phyloP scores from a whole-genome alignment of 768 basidiomycete species.

The Agrocybe pediades region DNA sequence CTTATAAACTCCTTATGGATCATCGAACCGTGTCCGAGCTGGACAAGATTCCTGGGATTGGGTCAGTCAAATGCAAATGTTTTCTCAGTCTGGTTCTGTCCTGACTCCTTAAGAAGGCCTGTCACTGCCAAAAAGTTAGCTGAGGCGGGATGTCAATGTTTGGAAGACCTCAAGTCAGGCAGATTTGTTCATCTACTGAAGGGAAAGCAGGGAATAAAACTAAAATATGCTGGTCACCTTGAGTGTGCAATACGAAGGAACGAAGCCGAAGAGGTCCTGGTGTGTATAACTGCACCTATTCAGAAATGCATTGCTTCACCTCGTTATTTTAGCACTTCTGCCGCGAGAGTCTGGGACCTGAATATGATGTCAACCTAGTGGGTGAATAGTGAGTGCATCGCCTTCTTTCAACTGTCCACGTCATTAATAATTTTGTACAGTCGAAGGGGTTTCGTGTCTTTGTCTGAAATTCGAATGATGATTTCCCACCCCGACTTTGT shows the following conservation, averaged over 20 bases:
- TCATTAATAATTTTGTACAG: slow-evolving; percentile 26
- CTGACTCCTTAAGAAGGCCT: slow-evolving; percentile 23
- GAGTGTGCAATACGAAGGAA: slow-evolving; percentile 33
- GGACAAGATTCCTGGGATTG: slow-evolving; percentile 44
- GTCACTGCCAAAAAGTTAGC: slow-evolving; percentile 46
- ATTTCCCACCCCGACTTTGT: slow-evolving; percentile 47
- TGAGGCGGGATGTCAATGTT: slow-evolving; percentile 47
- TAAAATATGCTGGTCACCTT: slow-evolving; percentile 43
- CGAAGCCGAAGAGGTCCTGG: slow-evolving; percentile 48
- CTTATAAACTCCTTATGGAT: slow-evolving; percentile 25
- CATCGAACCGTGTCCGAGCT: slow-evolving; percentile 32
- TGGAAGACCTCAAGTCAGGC: slow-evolving; percentile 42
- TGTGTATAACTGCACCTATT: slow-evolving; percentile 26
- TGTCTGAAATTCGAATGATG: slow-evolving; percentile 42
- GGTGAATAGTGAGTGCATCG: slow-evolving; percentile 55
- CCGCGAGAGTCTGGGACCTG: slow-evolving; percentile 43
- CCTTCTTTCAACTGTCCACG: not conserved
- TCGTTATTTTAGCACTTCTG: slow-evolving; percentile 45
- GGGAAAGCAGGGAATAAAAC: slow-evolving; percentile 34
- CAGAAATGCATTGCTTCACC: not conserved
- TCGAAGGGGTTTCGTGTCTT: slow-evolving; percentile 43
- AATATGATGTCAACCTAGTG: slow-evolving; percentile 49
- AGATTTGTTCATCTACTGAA: slow-evolving; percentile 40
- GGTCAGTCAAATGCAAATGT: slow-evolving; percentile 36
- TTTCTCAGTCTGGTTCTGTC: not conserved